phyloP scores from a whole-genome alignment of 2,329 filamentous ascomycete genomes.

The Botrytis byssoidea region DNA sequence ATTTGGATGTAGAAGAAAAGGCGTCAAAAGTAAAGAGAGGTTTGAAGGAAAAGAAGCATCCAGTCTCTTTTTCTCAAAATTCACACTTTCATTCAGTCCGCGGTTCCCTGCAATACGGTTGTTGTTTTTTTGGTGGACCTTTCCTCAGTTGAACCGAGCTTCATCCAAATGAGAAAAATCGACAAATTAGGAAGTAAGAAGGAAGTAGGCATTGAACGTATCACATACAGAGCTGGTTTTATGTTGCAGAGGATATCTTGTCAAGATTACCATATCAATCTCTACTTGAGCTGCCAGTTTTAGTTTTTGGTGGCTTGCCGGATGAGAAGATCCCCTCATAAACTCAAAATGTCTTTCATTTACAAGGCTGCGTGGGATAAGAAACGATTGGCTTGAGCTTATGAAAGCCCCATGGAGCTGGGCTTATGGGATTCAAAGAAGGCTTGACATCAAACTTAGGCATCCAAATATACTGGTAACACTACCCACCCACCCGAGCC shows the following conservation, averaged over 20 bases:
- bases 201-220: neutral
- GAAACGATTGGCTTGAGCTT: slow-evolving; percentile 1
- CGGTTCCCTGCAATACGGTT: neutral
- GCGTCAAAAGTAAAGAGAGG: neutral
- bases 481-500: neutral
- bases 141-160: neutral
- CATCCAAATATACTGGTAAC: neutral
- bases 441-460: slow-evolving; percentile 7
- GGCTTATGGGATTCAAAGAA: neutral
- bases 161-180: neutral
- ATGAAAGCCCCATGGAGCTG: neutral
- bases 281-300: neutral
- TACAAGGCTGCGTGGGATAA: neutral
- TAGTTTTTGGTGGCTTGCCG: neutral
- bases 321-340: neutral
- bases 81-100: neutral
- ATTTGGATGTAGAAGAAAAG: neutral
- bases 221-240: neutral
- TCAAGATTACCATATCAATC: neutral
- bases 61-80: neutral
- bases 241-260: neutral
- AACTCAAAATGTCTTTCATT: neutral
- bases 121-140: neutral
- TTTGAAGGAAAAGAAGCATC: slow-evolving; percentile 1
- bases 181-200: neutral